phyloP scores from a whole-genome alignment of 352 stramenopile genomes.

The Phytophthora citrophthora region DNA sequence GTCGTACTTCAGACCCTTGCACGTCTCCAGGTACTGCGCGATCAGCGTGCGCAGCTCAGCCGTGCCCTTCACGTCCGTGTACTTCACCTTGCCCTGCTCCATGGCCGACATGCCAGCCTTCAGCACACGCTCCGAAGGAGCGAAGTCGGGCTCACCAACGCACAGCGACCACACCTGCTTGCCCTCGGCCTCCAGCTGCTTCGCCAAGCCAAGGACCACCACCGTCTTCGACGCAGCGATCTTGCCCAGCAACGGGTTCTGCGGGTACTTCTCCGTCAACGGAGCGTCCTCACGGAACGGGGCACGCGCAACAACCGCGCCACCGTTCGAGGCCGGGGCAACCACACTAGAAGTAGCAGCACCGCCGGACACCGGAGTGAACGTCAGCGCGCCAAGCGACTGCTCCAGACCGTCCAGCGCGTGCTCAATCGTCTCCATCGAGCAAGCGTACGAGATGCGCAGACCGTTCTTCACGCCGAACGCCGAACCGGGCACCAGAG shows the following conservation, averaged over 20 bases:
- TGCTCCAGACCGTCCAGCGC: constrained; percentile 73
- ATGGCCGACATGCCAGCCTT: constrained; percentile 83
- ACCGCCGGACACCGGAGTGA: constrained; percentile 9
- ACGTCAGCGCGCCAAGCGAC: constrained; percentile 56
- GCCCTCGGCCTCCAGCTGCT: constrained; percentile 94
- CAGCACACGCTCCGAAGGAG: constrained; percentile 89
- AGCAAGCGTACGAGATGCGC: constrained; percentile 97
- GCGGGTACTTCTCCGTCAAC: constrained; percentile 66
- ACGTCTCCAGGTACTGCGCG: constrained; percentile 85
- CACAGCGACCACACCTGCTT: constrained; percentile 93
- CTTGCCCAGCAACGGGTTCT: constrained; percentile 82
- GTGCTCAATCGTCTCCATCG: constrained; percentile 85
- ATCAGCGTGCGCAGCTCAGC: constrained; percentile 90
- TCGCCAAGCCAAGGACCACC: constrained; percentile 90
- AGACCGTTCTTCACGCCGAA: constrained; percentile 95
- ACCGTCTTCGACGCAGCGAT: constrained; percentile 75
- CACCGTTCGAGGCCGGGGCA: constrained; percentile 1
- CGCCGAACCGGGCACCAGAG: constrained; percentile 94
- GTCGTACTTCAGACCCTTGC: constrained; percentile 93
- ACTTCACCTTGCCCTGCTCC: constrained; percentile 88
- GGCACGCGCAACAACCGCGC: background rate
- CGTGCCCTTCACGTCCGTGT: constrained; percentile 91
- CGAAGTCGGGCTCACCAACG: constrained; percentile 95
- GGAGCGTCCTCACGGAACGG: constrained; percentile 15
- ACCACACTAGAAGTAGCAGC: background rate